Evolutionary conservation across 1,284 basidiomycete species (phyloP).

Genomic region (Ganoderma sinense): DNA sequence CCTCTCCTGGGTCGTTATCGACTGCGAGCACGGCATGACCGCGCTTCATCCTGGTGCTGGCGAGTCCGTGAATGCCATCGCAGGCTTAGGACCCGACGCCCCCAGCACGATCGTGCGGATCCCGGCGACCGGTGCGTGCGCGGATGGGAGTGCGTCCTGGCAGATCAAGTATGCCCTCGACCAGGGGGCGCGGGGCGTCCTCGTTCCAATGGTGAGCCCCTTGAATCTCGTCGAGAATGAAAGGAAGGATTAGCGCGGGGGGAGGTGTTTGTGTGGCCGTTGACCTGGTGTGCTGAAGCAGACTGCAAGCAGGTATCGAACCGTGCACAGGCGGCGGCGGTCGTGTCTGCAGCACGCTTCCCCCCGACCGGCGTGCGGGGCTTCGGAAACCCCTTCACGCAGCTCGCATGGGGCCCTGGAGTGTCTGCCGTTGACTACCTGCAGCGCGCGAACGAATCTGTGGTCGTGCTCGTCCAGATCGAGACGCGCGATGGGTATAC

Average conservation of each 20-base stretch:
- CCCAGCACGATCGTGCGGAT: constrained; percentile 66
- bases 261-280: not conserved
- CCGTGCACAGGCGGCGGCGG: constrained; percentile 60
- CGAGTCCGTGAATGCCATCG: constrained; percentile 61
- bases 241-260: not conserved
- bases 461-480: constrained; percentile 72
- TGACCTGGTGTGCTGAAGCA: not conserved
- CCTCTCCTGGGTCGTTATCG: constrained; percentile 67
- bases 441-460: constrained; percentile 58
- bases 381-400: constrained; percentile 68
- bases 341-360: constrained; percentile 63
- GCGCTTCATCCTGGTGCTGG: constrained; percentile 61
- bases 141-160: constrained; percentile 58
- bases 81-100: constrained; percentile 47
- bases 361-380: constrained; percentile 65
- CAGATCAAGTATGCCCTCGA: constrained; percentile 75
- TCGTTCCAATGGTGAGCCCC: constrained; percentile 67
- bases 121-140: constrained; percentile 63
- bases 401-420: constrained; percentile 54
- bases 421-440: constrained; percentile 60
- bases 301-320: constrained; percentile 33
- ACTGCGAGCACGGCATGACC: constrained; percentile 72
- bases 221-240: not conserved
- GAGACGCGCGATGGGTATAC: constrained; percentile 67
- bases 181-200: constrained; percentile 65